A percentile compares a stretch with the other conserved stretches of the same genome.
Evolutionary conservation across 129 eudicot species (phyloP).

Genomic region (Scalesia atractyloides): DNA sequence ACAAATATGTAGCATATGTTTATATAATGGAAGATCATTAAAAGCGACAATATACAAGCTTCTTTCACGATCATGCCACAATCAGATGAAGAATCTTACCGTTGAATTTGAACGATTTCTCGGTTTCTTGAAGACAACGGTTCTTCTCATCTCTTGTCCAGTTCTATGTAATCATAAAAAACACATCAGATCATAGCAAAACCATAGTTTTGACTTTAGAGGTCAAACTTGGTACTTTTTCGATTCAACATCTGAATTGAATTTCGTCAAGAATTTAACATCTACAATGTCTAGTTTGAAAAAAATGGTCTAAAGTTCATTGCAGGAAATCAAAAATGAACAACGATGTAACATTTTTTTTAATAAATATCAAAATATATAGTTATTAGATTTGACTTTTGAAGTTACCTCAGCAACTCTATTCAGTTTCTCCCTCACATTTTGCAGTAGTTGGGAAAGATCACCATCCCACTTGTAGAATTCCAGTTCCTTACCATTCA

Average conservation of each 20-base stretch:
- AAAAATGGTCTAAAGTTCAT: not conserved
- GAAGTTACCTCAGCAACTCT: conserved; percentile 77
- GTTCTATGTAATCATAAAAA: conserved; percentile 42
- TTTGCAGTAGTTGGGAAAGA: conserved; percentile 69
- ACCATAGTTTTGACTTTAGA: conserved; percentile 25
- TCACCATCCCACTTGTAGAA: conserved; percentile 97
- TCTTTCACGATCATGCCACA: conserved; percentile 46
- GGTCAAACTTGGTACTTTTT: conserved; percentile 1
- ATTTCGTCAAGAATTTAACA: not conserved
- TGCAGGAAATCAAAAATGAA: not conserved
- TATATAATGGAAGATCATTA: conserved; percentile 22
- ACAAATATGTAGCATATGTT: conserved; percentile 20
- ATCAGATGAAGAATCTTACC: conserved; percentile 77
- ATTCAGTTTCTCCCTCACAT: conserved; percentile 82
- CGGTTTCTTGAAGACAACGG: conserved; percentile 93
- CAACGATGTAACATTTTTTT: not conserved
- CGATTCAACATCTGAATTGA: not conserved
- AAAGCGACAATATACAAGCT: conserved; percentile 27
- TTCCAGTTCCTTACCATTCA: conserved; percentile 72
- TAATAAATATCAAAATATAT: not conserved
- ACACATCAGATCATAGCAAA: conserved; percentile 9
- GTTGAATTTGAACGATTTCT: conserved; percentile 80
- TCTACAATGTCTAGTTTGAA: not conserved
- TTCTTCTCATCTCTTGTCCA: conserved; percentile 97
- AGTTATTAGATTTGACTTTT: not conserved